A percentile compares a stretch with the other conserved stretches of the same genome.
phyloP scores from a whole-genome alignment of 306 rosid species.

The Ziziphus jujuba region DNA sequence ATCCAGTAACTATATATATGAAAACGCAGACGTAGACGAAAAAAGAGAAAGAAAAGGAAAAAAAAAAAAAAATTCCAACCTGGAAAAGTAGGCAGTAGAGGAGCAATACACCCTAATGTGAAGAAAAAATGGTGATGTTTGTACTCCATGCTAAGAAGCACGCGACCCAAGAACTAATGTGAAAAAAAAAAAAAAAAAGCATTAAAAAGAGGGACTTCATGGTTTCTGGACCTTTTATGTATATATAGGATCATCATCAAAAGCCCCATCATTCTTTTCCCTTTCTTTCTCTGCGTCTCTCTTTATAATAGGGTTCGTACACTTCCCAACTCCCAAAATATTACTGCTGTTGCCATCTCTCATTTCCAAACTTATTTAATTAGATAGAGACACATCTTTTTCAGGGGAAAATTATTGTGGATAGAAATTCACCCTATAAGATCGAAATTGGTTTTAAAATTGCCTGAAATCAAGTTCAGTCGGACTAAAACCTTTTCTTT shows the following conservation, averaged over 20 bases:
- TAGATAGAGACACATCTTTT: too few species aligned
- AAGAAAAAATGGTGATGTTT: slow-evolving; percentile 20
- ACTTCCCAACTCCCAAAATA: slow-evolving; percentile 11
- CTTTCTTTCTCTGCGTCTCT: slow-evolving; percentile 20
- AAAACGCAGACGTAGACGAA: too few species aligned
- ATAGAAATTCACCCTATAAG: too few species aligned
- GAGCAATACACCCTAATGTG: slow-evolving; percentile 22
- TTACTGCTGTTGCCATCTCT: too few species aligned
- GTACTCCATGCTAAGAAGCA: slow-evolving; percentile 41
- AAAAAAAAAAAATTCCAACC: neutral
- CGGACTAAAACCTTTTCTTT: too few species aligned
- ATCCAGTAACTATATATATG: too few species aligned
- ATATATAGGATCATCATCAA: slow-evolving; percentile 33
- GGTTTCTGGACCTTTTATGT: slow-evolving; percentile 42
- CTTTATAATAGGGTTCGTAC: neutral
- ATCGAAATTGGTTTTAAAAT: too few species aligned
- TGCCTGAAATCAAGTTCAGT: too few species aligned
- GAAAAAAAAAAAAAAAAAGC: too few species aligned
- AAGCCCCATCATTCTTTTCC: slow-evolving; percentile 68
- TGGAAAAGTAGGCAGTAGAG: neutral
- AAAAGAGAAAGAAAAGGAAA: neutral
- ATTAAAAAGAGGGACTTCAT: slow-evolving; percentile 43
- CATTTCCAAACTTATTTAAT: too few species aligned
- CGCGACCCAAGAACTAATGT: slow-evolving; percentile 69
- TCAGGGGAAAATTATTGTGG: too few species aligned